Evolutionary conservation across 2,329 filamentous ascomycete species (phyloP).

Genomic region (Cryphonectria radicalis): DNA sequence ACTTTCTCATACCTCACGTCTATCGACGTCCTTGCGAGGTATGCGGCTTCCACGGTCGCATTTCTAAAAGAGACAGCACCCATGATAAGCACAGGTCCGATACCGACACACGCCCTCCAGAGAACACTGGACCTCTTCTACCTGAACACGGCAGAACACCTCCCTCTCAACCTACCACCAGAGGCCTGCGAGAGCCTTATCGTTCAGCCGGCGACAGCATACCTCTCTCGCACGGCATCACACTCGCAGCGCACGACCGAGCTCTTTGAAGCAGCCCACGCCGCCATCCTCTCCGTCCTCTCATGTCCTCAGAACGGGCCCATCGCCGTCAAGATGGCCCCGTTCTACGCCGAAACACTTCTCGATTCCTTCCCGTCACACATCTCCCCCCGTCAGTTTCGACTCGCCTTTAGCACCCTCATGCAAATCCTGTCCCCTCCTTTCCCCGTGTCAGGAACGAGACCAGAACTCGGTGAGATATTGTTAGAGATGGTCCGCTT

Average conservation of each 20-base stretch:
- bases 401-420: slow-evolving; percentile 83
- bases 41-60: slow-evolving; percentile 65
- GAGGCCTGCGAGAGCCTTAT: slow-evolving; percentile 73
- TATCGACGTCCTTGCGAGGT: slow-evolving; percentile 79
- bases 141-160: slow-evolving; percentile 83
- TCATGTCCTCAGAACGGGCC: slow-evolving; percentile 77
- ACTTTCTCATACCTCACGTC: slow-evolving; percentile 81
- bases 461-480: slow-evolving; percentile 79
- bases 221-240: slow-evolving; percentile 59
- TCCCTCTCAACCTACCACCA: slow-evolving; percentile 71
- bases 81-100: slow-evolving; percentile 48
- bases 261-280: slow-evolving; percentile 88
- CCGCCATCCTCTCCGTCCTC: slow-evolving; percentile 77
- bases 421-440: slow-evolving; percentile 83
- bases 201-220: slow-evolving; percentile 73
- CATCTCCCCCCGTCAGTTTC: slow-evolving; percentile 83
- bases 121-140: slow-evolving; percentile 84
- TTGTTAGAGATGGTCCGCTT: slow-evolving; percentile 78
- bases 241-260: slow-evolving; percentile 53
- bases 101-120: slow-evolving; percentile 68
- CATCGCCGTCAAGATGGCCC: slow-evolving; percentile 72
- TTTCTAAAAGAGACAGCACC: slow-evolving; percentile 68
- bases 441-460: slow-evolving; percentile 70
- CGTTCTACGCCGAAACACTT: slow-evolving; percentile 82
- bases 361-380: slow-evolving; percentile 79